Percentiles rank a stretch among this genome's conserved stretches.
Evolutionary conservation across 495 filamentous ascomycete species (phyloP).

Genomic region (Talaromyces trachyspermus): DNA sequence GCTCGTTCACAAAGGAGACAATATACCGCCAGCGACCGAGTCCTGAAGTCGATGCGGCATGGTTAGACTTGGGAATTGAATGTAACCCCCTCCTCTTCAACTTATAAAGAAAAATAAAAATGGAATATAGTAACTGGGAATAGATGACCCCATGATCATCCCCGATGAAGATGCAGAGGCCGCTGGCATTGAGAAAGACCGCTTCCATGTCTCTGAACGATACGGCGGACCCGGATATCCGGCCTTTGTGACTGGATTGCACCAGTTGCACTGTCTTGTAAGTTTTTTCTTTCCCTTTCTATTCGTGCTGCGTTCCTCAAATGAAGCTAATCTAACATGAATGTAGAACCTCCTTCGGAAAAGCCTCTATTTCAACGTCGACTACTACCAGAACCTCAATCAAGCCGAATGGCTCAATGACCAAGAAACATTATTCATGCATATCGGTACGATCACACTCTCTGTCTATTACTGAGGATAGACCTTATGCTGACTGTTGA

Average conservation of each 20-base stretch:
- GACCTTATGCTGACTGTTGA: too few relatives aligned
- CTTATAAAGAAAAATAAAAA: too few relatives aligned
- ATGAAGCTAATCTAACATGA: background rate
- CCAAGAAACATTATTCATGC: background rate
- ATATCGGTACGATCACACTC: background rate
- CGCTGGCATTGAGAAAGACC: background rate
- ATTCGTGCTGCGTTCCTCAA: too few relatives aligned
- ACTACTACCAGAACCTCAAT: background rate
- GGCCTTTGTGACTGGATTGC: slow-evolving; percentile 49
- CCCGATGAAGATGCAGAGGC: background rate
- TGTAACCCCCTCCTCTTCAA: background rate
- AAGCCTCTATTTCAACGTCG: background rate
- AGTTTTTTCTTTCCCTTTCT: background rate
- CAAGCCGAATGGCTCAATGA: background rate
- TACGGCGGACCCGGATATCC: slow-evolving; percentile 12
- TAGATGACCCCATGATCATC: background rate
- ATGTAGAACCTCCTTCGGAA: background rate
- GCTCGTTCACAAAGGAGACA: background rate
- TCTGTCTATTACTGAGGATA: background rate
- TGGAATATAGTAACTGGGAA: background rate
- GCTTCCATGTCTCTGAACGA: background rate
- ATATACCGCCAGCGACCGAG: slow-evolving; percentile 19
- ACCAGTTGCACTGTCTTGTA: slow-evolving; percentile 45
- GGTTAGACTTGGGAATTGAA: slow-evolving; percentile 21
- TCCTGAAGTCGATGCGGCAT: slow-evolving; percentile 51